A percentile compares a stretch with the other conserved stretches of the same genome.
Conservation (phyloP, 768 basidiomycete genomes). For the Psilocybe subaeruginosa region DNA sequence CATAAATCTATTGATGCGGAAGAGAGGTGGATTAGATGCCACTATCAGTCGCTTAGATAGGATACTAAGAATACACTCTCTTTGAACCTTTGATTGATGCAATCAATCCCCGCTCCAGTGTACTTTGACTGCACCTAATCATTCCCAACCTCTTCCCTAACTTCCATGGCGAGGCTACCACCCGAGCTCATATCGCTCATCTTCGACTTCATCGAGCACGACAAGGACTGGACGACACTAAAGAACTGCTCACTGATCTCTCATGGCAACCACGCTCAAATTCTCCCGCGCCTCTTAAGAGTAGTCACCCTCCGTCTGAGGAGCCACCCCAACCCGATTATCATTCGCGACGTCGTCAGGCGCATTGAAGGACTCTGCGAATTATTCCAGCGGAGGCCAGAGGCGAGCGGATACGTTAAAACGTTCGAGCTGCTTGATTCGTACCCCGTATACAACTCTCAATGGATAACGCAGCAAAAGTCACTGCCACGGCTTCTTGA, state of each 20-base stretch:
- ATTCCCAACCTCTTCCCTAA: neutral
- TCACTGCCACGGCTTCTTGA: constrained; percentile 15
- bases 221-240: constrained; percentile 17
- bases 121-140: neutral
- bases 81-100: neutral
- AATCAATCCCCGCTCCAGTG: neutral
- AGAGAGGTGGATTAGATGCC: neutral
- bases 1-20: no score
- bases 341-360: constrained; percentile 19
- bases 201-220: constrained; percentile 11
- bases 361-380: constrained; percentile 22
- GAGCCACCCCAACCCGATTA: constrained; percentile 13
- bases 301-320: constrained; percentile 16
- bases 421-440: constrained; percentile 19
- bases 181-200: constrained; percentile 20
- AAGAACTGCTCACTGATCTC: constrained; percentile 15
- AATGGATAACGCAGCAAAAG: constrained; percentile 22
- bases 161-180: constrained; percentile 6
- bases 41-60: neutral
- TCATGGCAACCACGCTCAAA: constrained; percentile 5
- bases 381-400: constrained; percentile 13
- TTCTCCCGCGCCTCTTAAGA: constrained; percentile 15
- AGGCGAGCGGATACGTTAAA: constrained; percentile 11
- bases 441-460: constrained; percentile 23
- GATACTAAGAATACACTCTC: neutral